phyloP scores from a whole-genome alignment of 345 rosid species.

The Rhizophora apiculata region DNA sequence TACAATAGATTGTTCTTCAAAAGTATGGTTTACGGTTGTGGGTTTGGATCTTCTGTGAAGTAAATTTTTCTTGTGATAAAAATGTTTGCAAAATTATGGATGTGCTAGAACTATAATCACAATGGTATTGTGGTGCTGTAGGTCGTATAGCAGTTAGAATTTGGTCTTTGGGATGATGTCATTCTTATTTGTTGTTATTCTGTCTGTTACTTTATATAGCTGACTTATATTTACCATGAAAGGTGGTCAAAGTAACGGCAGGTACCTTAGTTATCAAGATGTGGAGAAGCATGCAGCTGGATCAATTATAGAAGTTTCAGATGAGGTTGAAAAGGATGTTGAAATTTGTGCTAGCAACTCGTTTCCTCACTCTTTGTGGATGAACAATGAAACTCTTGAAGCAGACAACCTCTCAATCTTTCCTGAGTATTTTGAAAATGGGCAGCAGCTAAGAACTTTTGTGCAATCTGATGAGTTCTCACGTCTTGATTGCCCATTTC shows the following conservation, averaged over 20 bases:
- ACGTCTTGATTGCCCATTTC: constrained; percentile 32
- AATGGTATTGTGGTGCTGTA: too few species aligned
- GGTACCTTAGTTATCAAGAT: constrained; percentile 24
- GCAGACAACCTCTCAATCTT: constrained; percentile 36
- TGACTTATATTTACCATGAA: background rate
- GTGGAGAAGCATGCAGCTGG: constrained; percentile 20
- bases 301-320: background rate
- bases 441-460: constrained; percentile 23
- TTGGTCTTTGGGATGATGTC: background rate
- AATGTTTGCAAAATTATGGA: too few species aligned
- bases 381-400: constrained; percentile 27
- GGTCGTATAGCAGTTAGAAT: too few species aligned
- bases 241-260: constrained; percentile 28
- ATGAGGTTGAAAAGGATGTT: constrained; percentile 19
- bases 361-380: constrained; percentile 32
- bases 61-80: too few species aligned
- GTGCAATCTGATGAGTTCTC: constrained; percentile 37
- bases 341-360: constrained; percentile 19
- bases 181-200: background rate
- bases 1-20: too few species aligned
- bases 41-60: too few species aligned
- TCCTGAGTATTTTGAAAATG: constrained; percentile 45
- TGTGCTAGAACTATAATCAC: too few species aligned
- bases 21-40: too few species aligned
- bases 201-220: background rate